These are phyloP conservation scores for Penicillium hesseltinei DNA, from an alignment of 2,329 filamentous ascomycete genomes.

Conservation along the genomic window DNA sequence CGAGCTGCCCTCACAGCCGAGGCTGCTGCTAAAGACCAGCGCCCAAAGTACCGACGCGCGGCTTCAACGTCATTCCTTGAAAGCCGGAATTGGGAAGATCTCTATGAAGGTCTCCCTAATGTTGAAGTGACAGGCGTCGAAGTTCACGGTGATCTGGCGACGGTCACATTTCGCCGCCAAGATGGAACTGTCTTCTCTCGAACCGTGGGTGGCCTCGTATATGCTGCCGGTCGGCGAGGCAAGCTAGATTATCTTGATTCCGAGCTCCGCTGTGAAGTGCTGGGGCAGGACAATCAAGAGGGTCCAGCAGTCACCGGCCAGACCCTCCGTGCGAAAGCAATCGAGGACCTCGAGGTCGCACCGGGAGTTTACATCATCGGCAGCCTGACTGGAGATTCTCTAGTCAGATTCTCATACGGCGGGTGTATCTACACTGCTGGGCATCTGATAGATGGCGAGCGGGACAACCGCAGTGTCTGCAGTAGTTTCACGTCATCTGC, in stretches of 20 bases:
- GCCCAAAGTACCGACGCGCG: constrained; percentile 29
- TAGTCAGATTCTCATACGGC: constrained; percentile 60
- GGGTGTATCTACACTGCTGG: constrained; percentile 58
- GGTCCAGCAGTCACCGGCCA: constrained; percentile 49
- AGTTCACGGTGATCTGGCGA: constrained; percentile 30
- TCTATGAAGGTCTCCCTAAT: constrained; percentile 58
- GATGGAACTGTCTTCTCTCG: constrained; percentile 48
- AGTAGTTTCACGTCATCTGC: constrained; percentile 21
- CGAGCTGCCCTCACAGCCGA: constrained; percentile 40
- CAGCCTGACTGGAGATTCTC: constrained; percentile 59
- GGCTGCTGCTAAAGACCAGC: constrained; percentile 18
- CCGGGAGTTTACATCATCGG: constrained; percentile 56
- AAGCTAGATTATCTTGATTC: constrained; percentile 52
- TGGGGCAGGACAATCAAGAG: constrained; percentile 28
- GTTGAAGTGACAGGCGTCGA: constrained; percentile 47
- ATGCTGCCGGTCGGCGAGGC: constrained; percentile 58
- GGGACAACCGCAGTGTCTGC: constrained; percentile 16
- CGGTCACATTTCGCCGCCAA: constrained; percentile 45
- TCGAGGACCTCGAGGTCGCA: constrained; percentile 54
- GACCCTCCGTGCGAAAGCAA: constrained; percentile 54
- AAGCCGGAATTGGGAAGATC: constrained; percentile 49
- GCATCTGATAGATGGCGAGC: constrained; percentile 43
- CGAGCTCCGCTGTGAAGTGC: constrained; percentile 49
- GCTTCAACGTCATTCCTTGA: constrained; percentile 49
- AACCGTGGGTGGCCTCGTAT: constrained; percentile 51